Evolutionary conservation across 1,139 yeast species (phyloP).

Genomic region (Hanseniaspora sp.): DNA sequence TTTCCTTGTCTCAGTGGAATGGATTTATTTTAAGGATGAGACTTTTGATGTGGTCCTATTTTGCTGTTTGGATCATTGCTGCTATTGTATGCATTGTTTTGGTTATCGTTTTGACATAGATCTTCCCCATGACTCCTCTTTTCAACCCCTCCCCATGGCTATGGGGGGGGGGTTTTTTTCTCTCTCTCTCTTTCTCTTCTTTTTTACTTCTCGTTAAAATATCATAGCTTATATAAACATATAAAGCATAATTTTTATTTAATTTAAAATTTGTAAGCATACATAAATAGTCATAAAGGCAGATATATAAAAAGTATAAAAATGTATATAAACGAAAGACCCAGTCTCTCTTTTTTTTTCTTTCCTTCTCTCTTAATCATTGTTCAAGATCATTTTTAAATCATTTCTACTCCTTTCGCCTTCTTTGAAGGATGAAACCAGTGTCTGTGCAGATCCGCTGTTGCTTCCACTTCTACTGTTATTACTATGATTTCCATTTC

Average conservation of each 20-base stretch:
- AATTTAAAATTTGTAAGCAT: too few relatives aligned
- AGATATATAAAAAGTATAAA: too few relatives aligned
- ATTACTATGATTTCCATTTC: background rate
- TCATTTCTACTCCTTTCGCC: conserved; percentile 3
- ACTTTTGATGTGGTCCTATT: background rate
- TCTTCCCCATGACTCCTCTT: background rate
- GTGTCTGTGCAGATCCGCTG: background rate
- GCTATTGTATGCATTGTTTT: background rate
- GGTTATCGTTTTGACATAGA: background rate
- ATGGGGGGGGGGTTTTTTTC: too few relatives aligned
- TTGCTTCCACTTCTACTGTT: background rate
- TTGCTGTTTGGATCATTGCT: background rate
- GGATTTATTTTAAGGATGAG: background rate
- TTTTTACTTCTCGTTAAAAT: too few relatives aligned
- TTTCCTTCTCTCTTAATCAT: background rate
- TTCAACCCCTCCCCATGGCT: too few relatives aligned
- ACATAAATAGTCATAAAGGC: too few relatives aligned
- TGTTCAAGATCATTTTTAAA: background rate
- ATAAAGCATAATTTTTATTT: too few relatives aligned
- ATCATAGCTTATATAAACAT: too few relatives aligned
- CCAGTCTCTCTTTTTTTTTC: too few relatives aligned
- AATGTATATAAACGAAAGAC: too few relatives aligned
- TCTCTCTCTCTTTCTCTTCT: too few relatives aligned
- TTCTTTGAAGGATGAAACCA: background rate
- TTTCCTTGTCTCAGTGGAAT: background rate